Evolutionary conservation across 768 basidiomycete species (phyloP).

Genomic region (Tulasnella sp.): DNA sequence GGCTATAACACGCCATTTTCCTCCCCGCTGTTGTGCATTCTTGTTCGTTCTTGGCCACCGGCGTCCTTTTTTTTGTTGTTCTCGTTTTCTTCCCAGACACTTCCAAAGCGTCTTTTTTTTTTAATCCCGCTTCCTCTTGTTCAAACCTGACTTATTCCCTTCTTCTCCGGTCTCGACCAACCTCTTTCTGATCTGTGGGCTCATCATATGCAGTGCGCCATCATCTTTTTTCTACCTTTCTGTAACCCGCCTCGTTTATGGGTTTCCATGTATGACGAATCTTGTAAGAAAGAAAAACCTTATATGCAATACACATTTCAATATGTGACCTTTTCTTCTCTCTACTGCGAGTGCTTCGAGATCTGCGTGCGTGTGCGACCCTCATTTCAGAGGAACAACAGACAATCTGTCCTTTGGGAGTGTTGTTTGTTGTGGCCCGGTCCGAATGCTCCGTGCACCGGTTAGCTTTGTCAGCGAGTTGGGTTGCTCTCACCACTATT

Average conservation of each 20-base stretch:
- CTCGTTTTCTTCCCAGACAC: neutral
- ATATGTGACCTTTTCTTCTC: neutral
- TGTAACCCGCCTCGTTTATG: neutral
- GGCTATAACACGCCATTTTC: neutral
- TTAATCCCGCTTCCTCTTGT: neutral
- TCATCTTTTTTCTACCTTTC: neutral
- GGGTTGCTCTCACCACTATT: neutral
- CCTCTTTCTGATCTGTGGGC: neutral
- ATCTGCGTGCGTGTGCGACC: neutral
- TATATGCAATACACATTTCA: neutral
- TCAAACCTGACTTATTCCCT: slow-evolving; percentile 1
- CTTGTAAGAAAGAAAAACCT: neutral
- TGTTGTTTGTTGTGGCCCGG: neutral
- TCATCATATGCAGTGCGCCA: neutral
- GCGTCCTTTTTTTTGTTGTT: neutral
- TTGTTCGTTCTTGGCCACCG: neutral
- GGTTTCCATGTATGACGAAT: neutral
- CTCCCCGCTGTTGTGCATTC: neutral
- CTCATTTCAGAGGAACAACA: neutral
- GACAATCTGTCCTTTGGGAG: neutral
- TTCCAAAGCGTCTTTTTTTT: neutral
- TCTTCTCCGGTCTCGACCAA: neutral
- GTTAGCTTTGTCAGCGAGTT: neutral
- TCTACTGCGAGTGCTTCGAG: neutral
- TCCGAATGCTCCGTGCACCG: neutral